Percentiles rank a stretch among this genome's conserved stretches.
Evolutionary conservation across 2,329 filamentous ascomycete species (phyloP).

Genomic region (Trichoderma sp.): DNA sequence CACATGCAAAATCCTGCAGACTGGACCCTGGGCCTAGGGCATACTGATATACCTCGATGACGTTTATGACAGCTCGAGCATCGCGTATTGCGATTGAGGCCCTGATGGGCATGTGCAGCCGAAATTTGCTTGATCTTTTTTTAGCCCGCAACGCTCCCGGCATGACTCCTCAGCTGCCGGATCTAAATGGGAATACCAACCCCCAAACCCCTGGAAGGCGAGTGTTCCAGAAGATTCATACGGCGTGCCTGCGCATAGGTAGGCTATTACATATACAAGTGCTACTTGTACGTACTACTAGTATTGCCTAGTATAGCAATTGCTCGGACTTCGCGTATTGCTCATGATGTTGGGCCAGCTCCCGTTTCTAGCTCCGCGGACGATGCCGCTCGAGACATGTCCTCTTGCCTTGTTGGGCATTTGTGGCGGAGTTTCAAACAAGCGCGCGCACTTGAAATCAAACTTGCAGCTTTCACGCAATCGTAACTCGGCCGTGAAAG

Average conservation of each 20-base stretch:
- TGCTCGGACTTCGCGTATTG: background rate
- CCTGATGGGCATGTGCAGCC: conserved; percentile 6
- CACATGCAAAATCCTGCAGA: background rate
- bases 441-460: background rate
- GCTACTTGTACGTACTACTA: background rate
- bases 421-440: background rate
- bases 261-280: background rate
- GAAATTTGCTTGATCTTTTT: conserved; percentile 18
- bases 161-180: background rate
- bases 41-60: background rate
- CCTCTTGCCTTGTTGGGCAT: background rate
- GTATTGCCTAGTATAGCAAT: background rate
- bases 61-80: conserved; percentile 12
- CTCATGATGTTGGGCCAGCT: background rate
- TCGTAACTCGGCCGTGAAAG: background rate
- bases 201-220: background rate
- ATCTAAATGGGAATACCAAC: background rate
- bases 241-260: background rate
- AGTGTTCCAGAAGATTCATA: conserved; percentile 6
- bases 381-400: background rate
- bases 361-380: background rate
- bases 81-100: background rate
- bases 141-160: background rate
- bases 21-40: background rate
- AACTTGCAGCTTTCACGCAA: background rate